A percentile compares a stretch with the other conserved stretches of the same genome.
Evolutionary conservation across 78 protist species (phyloP).

Genomic region (slime mould (Dictyostelium discoideum)): DNA sequence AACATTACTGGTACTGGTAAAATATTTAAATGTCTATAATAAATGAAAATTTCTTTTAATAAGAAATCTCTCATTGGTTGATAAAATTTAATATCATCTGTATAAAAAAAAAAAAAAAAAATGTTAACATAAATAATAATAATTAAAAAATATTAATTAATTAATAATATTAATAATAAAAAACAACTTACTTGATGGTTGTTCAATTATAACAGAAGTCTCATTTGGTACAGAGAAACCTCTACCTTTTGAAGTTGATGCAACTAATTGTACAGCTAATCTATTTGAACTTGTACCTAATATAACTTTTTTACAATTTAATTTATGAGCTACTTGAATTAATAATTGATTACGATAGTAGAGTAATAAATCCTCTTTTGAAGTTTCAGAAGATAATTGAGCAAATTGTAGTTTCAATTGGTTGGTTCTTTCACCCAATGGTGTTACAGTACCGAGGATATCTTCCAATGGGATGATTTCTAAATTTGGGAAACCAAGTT

Average conservation of each 20-base stretch:
- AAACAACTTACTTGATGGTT: not conserved
- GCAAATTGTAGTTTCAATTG: not conserved
- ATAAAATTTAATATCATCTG: constrained; percentile 10
- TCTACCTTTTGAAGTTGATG: constrained; percentile 63
- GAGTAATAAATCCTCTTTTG: constrained; percentile 51
- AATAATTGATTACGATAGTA: constrained; percentile 30
- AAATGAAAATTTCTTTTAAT: constrained; percentile 46
- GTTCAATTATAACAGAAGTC: constrained; percentile 11
- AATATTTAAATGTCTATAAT: constrained; percentile 16
- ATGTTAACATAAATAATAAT: not conserved
- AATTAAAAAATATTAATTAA: too few species aligned
- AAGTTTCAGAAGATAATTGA: not conserved
- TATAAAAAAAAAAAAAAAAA: not conserved
- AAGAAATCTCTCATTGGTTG: constrained; percentile 75
- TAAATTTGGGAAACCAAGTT: not conserved
- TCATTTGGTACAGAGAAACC: constrained; percentile 70
- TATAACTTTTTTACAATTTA: not conserved
- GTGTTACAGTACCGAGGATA: not conserved
- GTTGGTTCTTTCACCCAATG: not conserved
- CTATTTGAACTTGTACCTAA: constrained; percentile 37
- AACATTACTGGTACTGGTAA: not conserved
- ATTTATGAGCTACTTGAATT: not conserved
- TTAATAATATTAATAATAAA: too few species aligned
- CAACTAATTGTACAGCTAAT: constrained; percentile 21
- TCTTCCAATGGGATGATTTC: constrained; percentile 24